Conservation (phyloP, 345 rosid genomes). For the Acer yangbiense region DNA sequence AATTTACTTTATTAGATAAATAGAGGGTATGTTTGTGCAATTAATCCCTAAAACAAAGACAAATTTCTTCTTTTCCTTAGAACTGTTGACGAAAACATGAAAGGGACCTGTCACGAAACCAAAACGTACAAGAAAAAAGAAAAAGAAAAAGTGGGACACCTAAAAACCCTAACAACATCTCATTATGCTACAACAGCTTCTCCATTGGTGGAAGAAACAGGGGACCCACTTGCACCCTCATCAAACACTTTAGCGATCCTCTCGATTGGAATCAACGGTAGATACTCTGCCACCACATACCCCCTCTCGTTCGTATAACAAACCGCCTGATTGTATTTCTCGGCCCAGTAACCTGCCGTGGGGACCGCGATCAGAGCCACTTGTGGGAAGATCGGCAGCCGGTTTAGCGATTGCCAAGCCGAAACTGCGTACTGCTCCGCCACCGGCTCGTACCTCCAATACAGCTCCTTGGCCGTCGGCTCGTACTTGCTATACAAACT, state of each 20-base stretch:
- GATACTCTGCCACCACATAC: slow-evolving; percentile 38
- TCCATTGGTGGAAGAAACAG: slow-evolving; percentile 19
- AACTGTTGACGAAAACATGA: no score
- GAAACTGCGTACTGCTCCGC: slow-evolving; percentile 56
- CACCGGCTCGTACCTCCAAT: slow-evolving; percentile 50
- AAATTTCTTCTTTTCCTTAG: no score
- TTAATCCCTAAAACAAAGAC: no score
- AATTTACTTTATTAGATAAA: no score
- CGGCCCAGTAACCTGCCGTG: slow-evolving; percentile 65
- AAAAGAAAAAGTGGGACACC: background rate
- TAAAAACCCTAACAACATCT: background rate
- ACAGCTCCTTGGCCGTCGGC: slow-evolving; percentile 53
- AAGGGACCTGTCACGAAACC: no score
- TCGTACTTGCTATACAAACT: slow-evolving; percentile 41
- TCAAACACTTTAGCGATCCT: slow-evolving; percentile 55
- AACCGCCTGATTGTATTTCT: slow-evolving; percentile 63
- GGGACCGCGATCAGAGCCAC: slow-evolving; percentile 58
- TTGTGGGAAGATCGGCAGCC: slow-evolving; percentile 55
- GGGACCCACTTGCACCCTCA: slow-evolving; percentile 10
- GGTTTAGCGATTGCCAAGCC: slow-evolving; percentile 56
- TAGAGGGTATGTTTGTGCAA: no score
- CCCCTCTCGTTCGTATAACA: slow-evolving; percentile 43
- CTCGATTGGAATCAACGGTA: slow-evolving; percentile 67
- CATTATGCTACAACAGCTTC: slow-evolving; percentile 11
- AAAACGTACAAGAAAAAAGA: no score